A percentile compares a stretch with the other conserved stretches of the same genome.
Conservation (phyloP, 2,329 filamentous ascomycete species). For the Xylogone sp. region DNA sequence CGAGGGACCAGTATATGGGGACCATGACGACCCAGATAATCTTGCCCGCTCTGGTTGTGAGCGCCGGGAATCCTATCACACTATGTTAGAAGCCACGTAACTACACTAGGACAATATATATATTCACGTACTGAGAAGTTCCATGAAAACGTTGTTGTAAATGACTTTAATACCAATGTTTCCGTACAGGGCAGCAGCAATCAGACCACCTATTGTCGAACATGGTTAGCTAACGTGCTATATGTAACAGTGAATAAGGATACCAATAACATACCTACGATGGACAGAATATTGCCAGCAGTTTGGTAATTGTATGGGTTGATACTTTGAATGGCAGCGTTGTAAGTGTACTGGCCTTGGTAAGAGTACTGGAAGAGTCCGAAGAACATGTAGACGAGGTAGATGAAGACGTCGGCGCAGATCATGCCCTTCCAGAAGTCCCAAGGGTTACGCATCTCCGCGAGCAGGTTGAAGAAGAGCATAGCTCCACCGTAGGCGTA, state of each 20-base stretch:
- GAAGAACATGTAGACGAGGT: constrained; percentile 18
- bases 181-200: constrained; percentile 29
- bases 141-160: constrained; percentile 37
- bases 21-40: too few species aligned
- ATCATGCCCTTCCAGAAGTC: constrained; percentile 38
- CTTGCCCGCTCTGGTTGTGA: too few species aligned
- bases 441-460: constrained; percentile 38
- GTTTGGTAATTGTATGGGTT: too few species aligned
- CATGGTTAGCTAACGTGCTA: too few species aligned
- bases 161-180: constrained; percentile 35
- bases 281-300: too few species aligned
- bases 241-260: too few species aligned
- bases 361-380: neutral
- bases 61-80: neutral
- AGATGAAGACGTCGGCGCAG: constrained; percentile 37
- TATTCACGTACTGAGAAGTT: too few species aligned
- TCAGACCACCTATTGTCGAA: too few species aligned
- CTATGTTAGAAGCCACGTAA: constrained; percentile 13
- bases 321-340: constrained; percentile 4
- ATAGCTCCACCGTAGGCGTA: constrained; percentile 14
- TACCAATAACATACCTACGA: neutral
- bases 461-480: constrained; percentile 44
- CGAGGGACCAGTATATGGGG: constrained; percentile 53
- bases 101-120: too few species aligned
- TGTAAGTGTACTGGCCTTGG: constrained; percentile 5